Evolutionary conservation across 1,284 basidiomycete species (phyloP), one percentile per base, ranked within the genome.

Genomic region (Meira miltonrushii): DNA sequence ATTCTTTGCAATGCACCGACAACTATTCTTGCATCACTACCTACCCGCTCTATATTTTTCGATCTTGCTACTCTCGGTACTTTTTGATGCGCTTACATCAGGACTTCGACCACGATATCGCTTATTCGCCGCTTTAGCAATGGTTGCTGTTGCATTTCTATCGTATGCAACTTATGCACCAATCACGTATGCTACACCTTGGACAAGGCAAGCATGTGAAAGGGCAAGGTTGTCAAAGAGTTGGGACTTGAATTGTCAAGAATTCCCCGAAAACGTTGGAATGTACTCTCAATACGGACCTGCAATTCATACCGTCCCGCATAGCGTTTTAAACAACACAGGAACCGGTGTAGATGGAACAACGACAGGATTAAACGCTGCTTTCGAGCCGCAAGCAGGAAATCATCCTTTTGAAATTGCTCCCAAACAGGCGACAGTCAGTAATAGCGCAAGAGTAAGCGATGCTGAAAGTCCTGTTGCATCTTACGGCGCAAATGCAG

Each of bases 1-100:
- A 11, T 99, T 98, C 85, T 98, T 90, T 86, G 83, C 96, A 39
- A 96, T 99, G 92, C 88, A 85, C 74, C 89, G 95, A 56, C 95
- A 99, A 78, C 84, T 94, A 38, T 77, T 77, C 84, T 82, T 99
- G 41, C 94, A 99, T 79, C 94, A 99, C 80, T 99, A 99, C 79
- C 86, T 99, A 8, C 94, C 94, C 5, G 91, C 94, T 0, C 83
- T 99, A 13, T 98, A 95, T 79, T 97, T 93, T 75, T 87, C 90
- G 19, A 86, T 97, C 67, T 84, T 98, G 9, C 81, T 92, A 25
- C 83, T 84, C 33, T 88, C 87, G 55, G 83, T 83, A 1, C 82
- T 89, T 1, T 96, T 97, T 71, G 95, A 98, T 78, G 84, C 92
- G 44, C 79, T 85, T 39, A 96, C 92, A 0, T 87, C 87, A 33